Evolutionary conservation across 2,329 filamentous ascomycete species (phyloP).

Genomic region (Endothia cerciana): DNA sequence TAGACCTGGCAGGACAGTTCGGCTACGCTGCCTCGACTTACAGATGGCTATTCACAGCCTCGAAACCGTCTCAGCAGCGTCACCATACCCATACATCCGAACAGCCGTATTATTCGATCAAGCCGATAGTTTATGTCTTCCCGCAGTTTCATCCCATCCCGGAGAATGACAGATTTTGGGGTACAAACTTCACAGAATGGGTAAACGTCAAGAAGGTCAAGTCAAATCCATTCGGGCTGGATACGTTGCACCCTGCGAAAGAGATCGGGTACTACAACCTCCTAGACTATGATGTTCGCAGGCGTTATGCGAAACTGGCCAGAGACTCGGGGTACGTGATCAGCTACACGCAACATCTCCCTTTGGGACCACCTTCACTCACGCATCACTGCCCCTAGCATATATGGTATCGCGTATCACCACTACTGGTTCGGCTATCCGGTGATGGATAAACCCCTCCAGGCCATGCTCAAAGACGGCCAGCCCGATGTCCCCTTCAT

Average conservation of each 20-base stretch:
- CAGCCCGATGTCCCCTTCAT: constrained; percentile 25
- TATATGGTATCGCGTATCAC: constrained; percentile 24
- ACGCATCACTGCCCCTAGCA: neutral
- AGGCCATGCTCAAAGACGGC: constrained; percentile 18
- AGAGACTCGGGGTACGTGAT: constrained; percentile 14
- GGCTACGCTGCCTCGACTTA: neutral
- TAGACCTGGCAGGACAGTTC: neutral
- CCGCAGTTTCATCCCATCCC: constrained; percentile 25
- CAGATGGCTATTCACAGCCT: neutral
- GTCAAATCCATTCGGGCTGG: constrained; percentile 15
- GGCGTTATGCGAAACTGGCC: constrained; percentile 17
- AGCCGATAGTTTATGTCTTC: constrained; percentile 27
- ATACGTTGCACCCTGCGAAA: constrained; percentile 18
- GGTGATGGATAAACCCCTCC: constrained; percentile 25
- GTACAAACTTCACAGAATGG: constrained; percentile 28
- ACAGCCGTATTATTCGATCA: constrained; percentile 16
- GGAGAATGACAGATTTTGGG: constrained; percentile 26
- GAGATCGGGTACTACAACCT: constrained; percentile 28
- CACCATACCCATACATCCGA: neutral
- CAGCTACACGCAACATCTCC: neutral
- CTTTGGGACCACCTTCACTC: neutral
- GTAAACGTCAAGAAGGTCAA: constrained; percentile 20
- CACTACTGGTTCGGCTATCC: constrained; percentile 29
- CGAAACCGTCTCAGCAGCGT: no score
- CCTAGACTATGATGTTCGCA: constrained; percentile 13